phyloP scores from a whole-genome alignment of 2,329 filamentous ascomycete genomes.

The Hymenoscyphus scutula region DNA sequence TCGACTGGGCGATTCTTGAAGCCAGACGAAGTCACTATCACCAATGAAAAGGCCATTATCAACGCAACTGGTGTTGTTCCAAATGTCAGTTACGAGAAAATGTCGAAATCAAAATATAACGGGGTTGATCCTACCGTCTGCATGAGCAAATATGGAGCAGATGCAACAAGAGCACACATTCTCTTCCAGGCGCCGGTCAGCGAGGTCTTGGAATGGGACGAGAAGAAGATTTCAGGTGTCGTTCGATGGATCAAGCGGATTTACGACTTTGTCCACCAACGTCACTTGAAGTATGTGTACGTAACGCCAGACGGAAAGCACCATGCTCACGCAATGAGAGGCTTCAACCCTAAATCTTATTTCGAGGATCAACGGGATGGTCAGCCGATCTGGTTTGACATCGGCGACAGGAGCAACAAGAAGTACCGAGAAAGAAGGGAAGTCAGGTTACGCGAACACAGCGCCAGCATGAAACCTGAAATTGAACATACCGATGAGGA shows the following conservation, averaged over 20 bases:
- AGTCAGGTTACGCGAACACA: neutral
- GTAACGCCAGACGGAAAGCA: neutral
- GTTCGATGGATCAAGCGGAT: slow-evolving; percentile 76
- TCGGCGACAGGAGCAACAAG: neutral
- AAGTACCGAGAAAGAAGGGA: neutral
- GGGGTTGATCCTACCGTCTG: slow-evolving; percentile 77
- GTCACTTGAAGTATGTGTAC: neutral
- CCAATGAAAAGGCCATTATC: slow-evolving; percentile 58
- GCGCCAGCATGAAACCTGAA: neutral
- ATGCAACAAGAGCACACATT: slow-evolving; percentile 81
- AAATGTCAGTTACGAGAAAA: slow-evolving; percentile 76
- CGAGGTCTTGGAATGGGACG: slow-evolving; percentile 86
- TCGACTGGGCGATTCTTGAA: slow-evolving; percentile 72
- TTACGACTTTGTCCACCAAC: slow-evolving; percentile 28
- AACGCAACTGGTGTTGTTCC: slow-evolving; percentile 57
- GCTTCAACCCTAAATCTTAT: neutral
- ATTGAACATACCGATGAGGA: neutral
- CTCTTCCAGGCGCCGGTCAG: slow-evolving; percentile 83
- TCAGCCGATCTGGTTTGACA: neutral
- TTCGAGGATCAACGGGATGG: neutral
- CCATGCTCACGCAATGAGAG: neutral
- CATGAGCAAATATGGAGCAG: slow-evolving; percentile 74
- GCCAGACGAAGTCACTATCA: slow-evolving; percentile 69
- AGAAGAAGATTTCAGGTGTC: slow-evolving; percentile 75
- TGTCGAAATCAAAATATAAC: slow-evolving; percentile 94